Percentiles rank a stretch among this genome's conserved stretches.
These are phyloP conservation scores for Craspedostauros australis DNA, from an alignment of 108 stramenopile species.

Conservation along the genomic window DNA sequence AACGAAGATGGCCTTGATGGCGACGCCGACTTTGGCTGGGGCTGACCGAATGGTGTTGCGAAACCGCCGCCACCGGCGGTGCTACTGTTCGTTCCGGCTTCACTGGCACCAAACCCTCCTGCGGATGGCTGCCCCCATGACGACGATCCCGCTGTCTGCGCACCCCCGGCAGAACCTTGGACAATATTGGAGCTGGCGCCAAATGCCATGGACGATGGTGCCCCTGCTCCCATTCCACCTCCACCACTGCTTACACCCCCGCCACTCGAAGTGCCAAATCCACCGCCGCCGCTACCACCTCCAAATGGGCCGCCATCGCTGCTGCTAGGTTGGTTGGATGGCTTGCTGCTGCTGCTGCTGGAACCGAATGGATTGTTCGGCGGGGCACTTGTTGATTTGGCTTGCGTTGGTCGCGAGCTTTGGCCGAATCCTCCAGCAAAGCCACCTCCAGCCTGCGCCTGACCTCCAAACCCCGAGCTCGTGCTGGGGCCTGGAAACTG, in stretches of 20 bases:
- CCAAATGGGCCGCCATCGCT: background rate
- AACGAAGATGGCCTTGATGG: too few species aligned
- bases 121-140: too few species aligned
- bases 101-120: too few species aligned
- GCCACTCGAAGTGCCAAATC: background rate
- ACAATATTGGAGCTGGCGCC: too few species aligned
- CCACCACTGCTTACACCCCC: constrained; percentile 19
- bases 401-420: background rate
- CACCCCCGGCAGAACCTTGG: too few species aligned
- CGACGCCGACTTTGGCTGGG: too few species aligned
- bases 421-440: constrained; percentile 4
- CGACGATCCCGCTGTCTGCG: too few species aligned
- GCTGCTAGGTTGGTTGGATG: background rate
- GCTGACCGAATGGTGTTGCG: too few species aligned
- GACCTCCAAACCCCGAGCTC: constrained; percentile 7
- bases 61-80: too few species aligned
- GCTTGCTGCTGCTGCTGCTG: background rate
- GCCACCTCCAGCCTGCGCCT: background rate
- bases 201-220: too few species aligned
- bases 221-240: too few species aligned
- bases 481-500: background rate
- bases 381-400: background rate
- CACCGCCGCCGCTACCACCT: background rate
- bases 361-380: background rate
- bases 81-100: too few species aligned